Base-by-base conservation (phyloP, 306 rosid species). In the Dalbergia cochinchinensis region DNA sequence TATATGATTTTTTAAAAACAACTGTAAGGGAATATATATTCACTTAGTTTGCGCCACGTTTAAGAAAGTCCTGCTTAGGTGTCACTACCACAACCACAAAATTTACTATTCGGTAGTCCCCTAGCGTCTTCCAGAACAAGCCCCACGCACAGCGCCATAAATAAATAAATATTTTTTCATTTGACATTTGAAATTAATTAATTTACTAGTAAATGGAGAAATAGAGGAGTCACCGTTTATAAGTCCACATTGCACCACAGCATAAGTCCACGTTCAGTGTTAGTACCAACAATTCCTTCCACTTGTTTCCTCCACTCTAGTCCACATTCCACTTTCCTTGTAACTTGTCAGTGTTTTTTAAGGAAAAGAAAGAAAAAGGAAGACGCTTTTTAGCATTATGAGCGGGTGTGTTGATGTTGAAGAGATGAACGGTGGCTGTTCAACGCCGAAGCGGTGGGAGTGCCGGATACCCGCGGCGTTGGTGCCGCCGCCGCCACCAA, bases 401-500 rank as follows among this genome's bases (percentile, higher is more conserved):
- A 71, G 12, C 18, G 77, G 55, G 6, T 67, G 48, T 0, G 70
- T 5, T 18, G 73, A 26, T 2, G 60, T 3, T 6, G 66, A 80
- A n/a, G 81, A 81, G 0, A 65, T 18, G 8, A 64, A 39, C n/a
- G 73, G 35, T 0, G 78, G 93, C 0, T 91, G 86, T 67, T 65
- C 90, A 0, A 91, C 94, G 5, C 97, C 98, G n/a, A 85, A 83
- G 26, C 79, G 90, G 60, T 33, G 78, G 54, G 96, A 91, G 80
- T 80, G 71, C 68, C 80, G 59, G 54, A 91, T 93, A n/a, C 87
- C 64, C 2, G 61, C 59, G 84, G 73, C 82, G 47, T 39, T 63
- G 77, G 86, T 22, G 54, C 92, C 96, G 0, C 93, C 93, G 7
- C 93, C 94, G 0, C 85, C 94, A 3, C 92, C 93, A 0, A 93